Conservation (phyloP, 2,329 filamentous ascomycete species). For the Stemphylium vesicarium region DNA sequence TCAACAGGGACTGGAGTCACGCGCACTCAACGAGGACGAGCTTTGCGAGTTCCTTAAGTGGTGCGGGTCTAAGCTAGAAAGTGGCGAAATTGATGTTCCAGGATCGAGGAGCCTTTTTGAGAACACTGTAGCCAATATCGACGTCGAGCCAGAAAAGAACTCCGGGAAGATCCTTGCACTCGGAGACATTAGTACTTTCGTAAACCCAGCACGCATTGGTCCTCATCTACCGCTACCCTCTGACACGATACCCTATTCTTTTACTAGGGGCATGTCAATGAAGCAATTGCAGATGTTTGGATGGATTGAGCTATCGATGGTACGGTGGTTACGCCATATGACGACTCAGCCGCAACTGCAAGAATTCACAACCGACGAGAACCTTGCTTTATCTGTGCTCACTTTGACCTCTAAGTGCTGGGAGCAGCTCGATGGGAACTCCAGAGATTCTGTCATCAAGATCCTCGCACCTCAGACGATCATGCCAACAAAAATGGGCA, state of each 20-base stretch:
- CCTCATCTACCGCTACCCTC: slow-evolving; percentile 80
- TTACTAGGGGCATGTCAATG: slow-evolving; percentile 72
- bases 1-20: slow-evolving; percentile 78
- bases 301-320: slow-evolving; percentile 83
- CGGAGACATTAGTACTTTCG: slow-evolving; percentile 74
- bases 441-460: slow-evolving; percentile 69
- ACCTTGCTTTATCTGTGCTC: slow-evolving; percentile 79
- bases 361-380: slow-evolving; percentile 70
- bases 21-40: slow-evolving; percentile 79
- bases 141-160: slow-evolving; percentile 57
- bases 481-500: slow-evolving; percentile 89
- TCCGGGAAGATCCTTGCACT: slow-evolving; percentile 78
- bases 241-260: slow-evolving; percentile 82
- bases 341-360: slow-evolving; percentile 64
- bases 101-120: slow-evolving; percentile 75
- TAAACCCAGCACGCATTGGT: slow-evolving; percentile 79
- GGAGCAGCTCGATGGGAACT: slow-evolving; percentile 74
- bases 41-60: slow-evolving; percentile 84
- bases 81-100: slow-evolving; percentile 72
- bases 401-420: slow-evolving; percentile 86
- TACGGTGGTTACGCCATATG: slow-evolving; percentile 84
- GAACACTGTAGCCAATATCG: slow-evolving; percentile 75
- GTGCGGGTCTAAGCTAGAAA: slow-evolving; percentile 74
- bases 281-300: slow-evolving; percentile 79
- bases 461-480: slow-evolving; percentile 73